These are phyloP conservation scores for Dictyostelium citrinum DNA, from an alignment of 78 protist species.

Conservation along the genomic window DNA sequence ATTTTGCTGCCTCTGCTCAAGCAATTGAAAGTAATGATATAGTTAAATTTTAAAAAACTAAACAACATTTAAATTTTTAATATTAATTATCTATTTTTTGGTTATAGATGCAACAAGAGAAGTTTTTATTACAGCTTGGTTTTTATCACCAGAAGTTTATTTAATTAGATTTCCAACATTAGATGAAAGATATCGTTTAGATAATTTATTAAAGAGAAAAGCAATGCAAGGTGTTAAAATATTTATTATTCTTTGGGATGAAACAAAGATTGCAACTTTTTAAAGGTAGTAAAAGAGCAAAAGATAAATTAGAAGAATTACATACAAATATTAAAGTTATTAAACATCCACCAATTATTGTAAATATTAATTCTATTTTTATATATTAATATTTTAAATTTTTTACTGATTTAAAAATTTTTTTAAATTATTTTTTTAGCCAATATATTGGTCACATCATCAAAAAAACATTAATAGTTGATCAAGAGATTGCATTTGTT, in stretches of 20 bases:
- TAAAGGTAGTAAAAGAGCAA: slow-evolving; percentile 59
- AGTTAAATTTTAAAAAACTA: background rate
- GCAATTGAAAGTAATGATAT: slow-evolving; percentile 58
- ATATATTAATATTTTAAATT: too few species aligned
- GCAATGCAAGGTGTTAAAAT: slow-evolving; percentile 84
- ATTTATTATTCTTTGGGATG: slow-evolving; percentile 82
- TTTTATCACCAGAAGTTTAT: slow-evolving; percentile 78
- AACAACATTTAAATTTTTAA: background rate
- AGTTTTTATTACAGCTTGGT: slow-evolving; percentile 76
- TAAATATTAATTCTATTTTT: too few species aligned
- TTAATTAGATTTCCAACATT: slow-evolving; percentile 59
- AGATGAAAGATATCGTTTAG: slow-evolving; percentile 53
- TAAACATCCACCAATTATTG: slow-evolving; percentile 75
- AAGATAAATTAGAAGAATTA: slow-evolving; percentile 71
- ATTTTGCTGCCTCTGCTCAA: slow-evolving; percentile 71
- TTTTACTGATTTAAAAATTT: too few species aligned
- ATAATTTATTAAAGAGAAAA: slow-evolving; percentile 58
- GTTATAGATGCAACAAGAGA: slow-evolving; percentile 40
- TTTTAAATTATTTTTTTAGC: background rate
- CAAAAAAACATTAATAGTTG: slow-evolving; percentile 81
- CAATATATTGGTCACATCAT: slow-evolving; percentile 85
- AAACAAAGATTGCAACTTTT: slow-evolving; percentile 82
- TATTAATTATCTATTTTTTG: background rate
- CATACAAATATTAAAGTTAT: slow-evolving; percentile 79
- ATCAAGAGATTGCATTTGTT: slow-evolving; percentile 82